These are phyloP conservation scores for Fusarium kyushuense DNA, from an alignment of 2,329 filamentous ascomycete genomes.

Conservation along the genomic window DNA sequence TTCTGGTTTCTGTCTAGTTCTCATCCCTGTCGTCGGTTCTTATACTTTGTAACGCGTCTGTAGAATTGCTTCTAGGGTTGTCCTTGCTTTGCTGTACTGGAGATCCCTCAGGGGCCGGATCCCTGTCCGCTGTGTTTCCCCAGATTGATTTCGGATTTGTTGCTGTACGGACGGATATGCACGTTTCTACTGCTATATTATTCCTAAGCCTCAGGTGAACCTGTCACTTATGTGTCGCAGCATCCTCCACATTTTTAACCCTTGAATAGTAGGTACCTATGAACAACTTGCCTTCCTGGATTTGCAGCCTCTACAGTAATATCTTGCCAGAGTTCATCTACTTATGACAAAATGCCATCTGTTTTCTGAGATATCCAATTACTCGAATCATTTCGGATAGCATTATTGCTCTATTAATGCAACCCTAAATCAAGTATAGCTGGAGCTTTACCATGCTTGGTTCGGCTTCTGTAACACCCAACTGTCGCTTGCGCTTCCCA, in stretches of 20 bases:
- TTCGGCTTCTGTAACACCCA: slow-evolving; percentile 33
- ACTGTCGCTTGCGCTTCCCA: slow-evolving; percentile 39
- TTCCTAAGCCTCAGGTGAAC: slow-evolving; percentile 47
- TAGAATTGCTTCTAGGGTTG: slow-evolving; percentile 13
- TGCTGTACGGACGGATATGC: slow-evolving; percentile 1
- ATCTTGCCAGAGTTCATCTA: neutral
- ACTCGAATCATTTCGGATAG: slow-evolving; percentile 1
- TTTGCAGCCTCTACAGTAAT: neutral
- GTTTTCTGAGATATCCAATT: neutral
- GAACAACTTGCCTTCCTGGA: neutral
- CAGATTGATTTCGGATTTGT: slow-evolving; percentile 26
- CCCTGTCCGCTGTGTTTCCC: slow-evolving; percentile 36
- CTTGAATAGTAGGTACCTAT: neutral
- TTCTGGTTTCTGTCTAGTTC: slow-evolving; percentile 1
- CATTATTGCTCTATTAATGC: slow-evolving; percentile 5
- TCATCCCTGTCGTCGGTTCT: neutral
- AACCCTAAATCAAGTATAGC: slow-evolving; percentile 22
- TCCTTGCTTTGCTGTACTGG: slow-evolving; percentile 16
- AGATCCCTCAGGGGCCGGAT: slow-evolving; percentile 29
- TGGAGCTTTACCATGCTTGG: slow-evolving; percentile 21
- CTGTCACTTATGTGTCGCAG: slow-evolving; percentile 35
- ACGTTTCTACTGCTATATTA: neutral
- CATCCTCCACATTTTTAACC: neutral
- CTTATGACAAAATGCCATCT: neutral
- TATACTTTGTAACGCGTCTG: neutral